Percentiles rank a stretch among this genome's conserved stretches.
These are phyloP conservation scores for Azolla pinnata DNA, from an alignment of 75 land plant species.

Conservation along the genomic window DNA sequence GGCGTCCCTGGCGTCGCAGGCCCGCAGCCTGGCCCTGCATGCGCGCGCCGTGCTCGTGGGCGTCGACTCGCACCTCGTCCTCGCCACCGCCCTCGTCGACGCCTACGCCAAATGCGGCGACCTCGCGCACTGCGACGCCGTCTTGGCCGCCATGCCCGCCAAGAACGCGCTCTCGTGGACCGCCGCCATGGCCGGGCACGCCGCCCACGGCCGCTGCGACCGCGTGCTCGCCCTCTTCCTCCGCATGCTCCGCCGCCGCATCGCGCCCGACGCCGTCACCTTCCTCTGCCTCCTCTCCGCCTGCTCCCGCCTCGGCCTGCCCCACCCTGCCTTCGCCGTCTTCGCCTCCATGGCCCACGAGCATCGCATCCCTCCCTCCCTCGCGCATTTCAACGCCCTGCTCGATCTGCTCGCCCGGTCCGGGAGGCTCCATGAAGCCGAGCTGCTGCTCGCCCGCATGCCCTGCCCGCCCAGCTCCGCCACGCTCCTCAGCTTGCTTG, in stretches of 20 bases:
- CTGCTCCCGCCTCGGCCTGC: neutral
- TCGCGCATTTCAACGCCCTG: neutral
- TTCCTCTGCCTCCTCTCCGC: neutral
- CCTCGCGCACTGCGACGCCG: neutral
- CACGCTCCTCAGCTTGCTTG: neutral
- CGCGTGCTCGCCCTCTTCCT: neutral
- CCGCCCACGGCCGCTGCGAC: neutral
- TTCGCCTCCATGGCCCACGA: neutral
- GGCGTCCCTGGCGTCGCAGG: neutral
- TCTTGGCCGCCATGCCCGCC: neutral
- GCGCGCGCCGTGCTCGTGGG: neutral
- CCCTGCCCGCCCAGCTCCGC: neutral
- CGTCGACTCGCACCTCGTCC: neutral
- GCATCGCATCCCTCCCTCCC: neutral
- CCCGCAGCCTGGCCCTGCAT: neutral
- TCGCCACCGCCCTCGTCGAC: neutral
- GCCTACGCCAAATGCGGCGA: neutral
- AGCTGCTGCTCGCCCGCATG: neutral
- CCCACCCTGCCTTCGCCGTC: neutral
- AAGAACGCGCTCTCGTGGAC: neutral
- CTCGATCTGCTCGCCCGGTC: neutral
- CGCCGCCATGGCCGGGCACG: neutral
- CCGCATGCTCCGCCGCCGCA: neutral
- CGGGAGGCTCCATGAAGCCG: neutral
- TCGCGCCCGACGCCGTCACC: neutral